Base-by-base conservation (phyloP, 257 asterid species). In the Paulownia fortunei region DNA sequence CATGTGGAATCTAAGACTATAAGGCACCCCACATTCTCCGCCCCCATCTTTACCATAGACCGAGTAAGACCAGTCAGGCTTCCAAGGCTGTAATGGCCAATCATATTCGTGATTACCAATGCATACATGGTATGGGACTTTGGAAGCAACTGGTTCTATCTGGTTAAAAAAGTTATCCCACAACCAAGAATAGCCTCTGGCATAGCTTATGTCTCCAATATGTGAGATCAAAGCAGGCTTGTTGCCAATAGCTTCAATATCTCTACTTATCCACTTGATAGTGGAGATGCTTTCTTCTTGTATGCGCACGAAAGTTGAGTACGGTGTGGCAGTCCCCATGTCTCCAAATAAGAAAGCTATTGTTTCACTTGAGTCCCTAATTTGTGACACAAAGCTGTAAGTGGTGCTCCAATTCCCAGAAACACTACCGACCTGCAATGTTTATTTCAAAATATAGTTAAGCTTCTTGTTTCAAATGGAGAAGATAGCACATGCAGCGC, bases 21-120 rank as follows among this genome's bases (percentile, higher is more conserved):
- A 95, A 10, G 98, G 97, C 15, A 95, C 97, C 69, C 99, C 98
- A 75, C 97, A 93, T 74, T 95, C 99, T 27, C 99, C 98, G 8
- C 98, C 99, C 41, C 98, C 99, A 8, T 95, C 99, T 76, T 58
- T 90, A 41, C 89, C 88, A 58, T 91, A 95, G 34, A 88, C 79
- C 0, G 76, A 37, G 34, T 68, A 68, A 30, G 98, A 71, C 98
- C 99, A 95, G 12, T 91, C 97, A 9, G 99, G 98, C 70, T 69
- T 93, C 99, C 99, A 95, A 11, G 97, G 98, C 85, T 95, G 98
- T 26, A 74, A 76, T 0, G 90, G 98, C 97, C 98, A 95, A 69
- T 95, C 94, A 47, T 95, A 95, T 76, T 95, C 99, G 9, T 95
- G 98, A 82, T 95, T 95, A 37, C 99, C 99, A 1, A 93, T 91